Base-by-base conservation (phyloP, 2,329 filamentous ascomycete species). In the Penicillium sp. region DNA sequence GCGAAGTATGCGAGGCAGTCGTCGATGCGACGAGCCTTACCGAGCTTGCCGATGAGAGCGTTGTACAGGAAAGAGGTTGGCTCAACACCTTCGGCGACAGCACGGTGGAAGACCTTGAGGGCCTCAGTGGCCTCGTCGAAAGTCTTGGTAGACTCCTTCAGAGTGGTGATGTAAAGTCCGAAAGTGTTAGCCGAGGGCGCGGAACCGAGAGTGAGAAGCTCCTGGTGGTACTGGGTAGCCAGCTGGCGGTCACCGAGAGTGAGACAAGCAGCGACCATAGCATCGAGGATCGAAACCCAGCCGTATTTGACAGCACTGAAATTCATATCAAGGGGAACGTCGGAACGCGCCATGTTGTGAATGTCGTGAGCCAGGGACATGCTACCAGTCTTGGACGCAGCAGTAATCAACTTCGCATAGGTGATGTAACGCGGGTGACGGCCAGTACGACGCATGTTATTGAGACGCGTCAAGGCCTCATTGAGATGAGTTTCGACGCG, bases 1-100 rank as follows among this genome's bases (percentile, higher is more conserved):
- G 90, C 89, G 75, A 99, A 99, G 82, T 97, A 97, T 74, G 94
- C 95, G 22, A 99, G 85, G 71, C 93, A 97, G 78, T 99, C 94
- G 65, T 99, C 94, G 60, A 99, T 97, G 57, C 94, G 92, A 50
- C 94, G 90, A 52, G 94, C 94, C 82, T 97, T 97, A 69, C 94
- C 94, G 39, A 99, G 87, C 80, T 99, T 99, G 69, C 94, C 94
- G 63, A 99, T 99, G 29, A 99, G 82, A 47, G 94, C 94, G 67
- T 99, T 99, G 84, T 97, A 99, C 60, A 99, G 77, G 82, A 99
- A 99, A 0, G 93, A 96, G 45, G 90, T 96, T 18, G 94, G 92
- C 76, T 96, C 91, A 13, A 99, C 94, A 55, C 93, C 92, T 77
- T 99, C 94, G 11, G 89, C 81, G 79, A 95, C 92, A 55, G 94